A percentile compares a stretch with the other conserved stretches of the same genome.
phyloP scores from a whole-genome alignment of 2,329 filamentous ascomycete genomes.

The Sordariomycetes sp. region DNA sequence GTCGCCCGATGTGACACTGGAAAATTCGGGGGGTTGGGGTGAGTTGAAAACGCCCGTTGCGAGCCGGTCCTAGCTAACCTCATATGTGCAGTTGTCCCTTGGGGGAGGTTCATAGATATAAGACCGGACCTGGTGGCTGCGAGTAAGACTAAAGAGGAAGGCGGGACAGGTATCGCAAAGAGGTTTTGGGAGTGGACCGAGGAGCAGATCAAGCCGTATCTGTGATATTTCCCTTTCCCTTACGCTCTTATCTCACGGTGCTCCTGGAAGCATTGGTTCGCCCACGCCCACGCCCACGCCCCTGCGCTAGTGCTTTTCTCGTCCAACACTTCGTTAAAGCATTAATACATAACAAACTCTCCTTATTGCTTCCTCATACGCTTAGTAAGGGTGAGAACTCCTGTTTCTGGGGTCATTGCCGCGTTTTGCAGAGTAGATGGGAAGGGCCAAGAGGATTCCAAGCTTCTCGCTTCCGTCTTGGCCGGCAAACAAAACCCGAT shows the following conservation, averaged over 20 bases:
- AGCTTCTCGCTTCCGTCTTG: too few species aligned
- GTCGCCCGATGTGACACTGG: slow-evolving; percentile 28
- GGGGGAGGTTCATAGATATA: slow-evolving; percentile 22
- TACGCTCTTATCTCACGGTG: too few species aligned
- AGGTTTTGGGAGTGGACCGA: slow-evolving; percentile 31
- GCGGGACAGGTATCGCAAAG: slow-evolving; percentile 22
- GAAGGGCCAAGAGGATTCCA: too few species aligned
- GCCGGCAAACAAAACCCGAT: too few species aligned
- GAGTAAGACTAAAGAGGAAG: slow-evolving; percentile 20
- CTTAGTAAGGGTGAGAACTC: too few species aligned
- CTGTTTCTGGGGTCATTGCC: too few species aligned
- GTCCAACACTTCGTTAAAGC: too few species aligned
- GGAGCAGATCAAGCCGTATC: slow-evolving; percentile 16
- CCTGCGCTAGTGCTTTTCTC: too few species aligned
- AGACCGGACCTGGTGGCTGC: slow-evolving; percentile 17
- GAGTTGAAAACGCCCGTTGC: neutral
- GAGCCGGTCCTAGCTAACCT: neutral
- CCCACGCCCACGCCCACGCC: too few species aligned
- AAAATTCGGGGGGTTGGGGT: slow-evolving; percentile 20
- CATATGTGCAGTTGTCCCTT: slow-evolving; percentile 14
- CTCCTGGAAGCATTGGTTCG: too few species aligned
- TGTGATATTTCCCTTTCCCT: neutral
- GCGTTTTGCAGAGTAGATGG: too few species aligned
- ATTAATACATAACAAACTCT: neutral
- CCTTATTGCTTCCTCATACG: too few species aligned